Evolutionary conservation across 306 rosid species (phyloP), one percentile per base, ranked within the genome.

Genomic region (Vigna mungo): DNA sequence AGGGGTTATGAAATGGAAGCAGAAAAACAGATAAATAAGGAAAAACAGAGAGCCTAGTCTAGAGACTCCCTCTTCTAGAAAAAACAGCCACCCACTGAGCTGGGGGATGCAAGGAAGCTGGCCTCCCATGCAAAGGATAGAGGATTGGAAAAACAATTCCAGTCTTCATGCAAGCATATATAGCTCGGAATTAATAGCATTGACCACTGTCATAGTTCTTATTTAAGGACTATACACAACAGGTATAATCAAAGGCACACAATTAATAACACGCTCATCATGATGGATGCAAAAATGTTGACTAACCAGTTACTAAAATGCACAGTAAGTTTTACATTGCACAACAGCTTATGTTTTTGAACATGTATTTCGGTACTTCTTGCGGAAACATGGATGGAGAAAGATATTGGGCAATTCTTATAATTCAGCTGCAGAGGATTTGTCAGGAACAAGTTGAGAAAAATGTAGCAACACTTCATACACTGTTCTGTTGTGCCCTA

Each of bases 41-140:
- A 65, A 64, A 64, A 63, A 9, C 2, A 18, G 46, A 61, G 68
- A 15, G 68, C 6, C 16, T 14, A 14, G 21, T 34, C 69, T 32
- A 20, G 69, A 21, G 69, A 63, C 1, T 16, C 27, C 8, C 21
- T 37, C 15, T 63, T 2, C 27, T 23, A 34, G 25, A 25, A 16
- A 61, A 34, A 34, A 21, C 18, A 34, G 68, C 44, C 23, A 61
- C 48, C 48, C 44, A 36, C 16, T 9, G 0, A 62, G 7, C 13
- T 34, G 7, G 69, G 48, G 13, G 13, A 23, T 27, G 27, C 59
- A 43, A 23, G 12, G 34, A 34, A 47, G 52, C 18, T 34, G 21
- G 36, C 62, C 8, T 23, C 25, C 27, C 41, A 75, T 51, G 73
- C 53, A 76, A 41, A 54, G 11, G n/a, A 53, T 30, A 54, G 75